A percentile compares a stretch with the other conserved stretches of the same genome.
Evolutionary conservation across 345 rosid genomes (phyloP).

Genomic region (Lepidium aucheri): DNA sequence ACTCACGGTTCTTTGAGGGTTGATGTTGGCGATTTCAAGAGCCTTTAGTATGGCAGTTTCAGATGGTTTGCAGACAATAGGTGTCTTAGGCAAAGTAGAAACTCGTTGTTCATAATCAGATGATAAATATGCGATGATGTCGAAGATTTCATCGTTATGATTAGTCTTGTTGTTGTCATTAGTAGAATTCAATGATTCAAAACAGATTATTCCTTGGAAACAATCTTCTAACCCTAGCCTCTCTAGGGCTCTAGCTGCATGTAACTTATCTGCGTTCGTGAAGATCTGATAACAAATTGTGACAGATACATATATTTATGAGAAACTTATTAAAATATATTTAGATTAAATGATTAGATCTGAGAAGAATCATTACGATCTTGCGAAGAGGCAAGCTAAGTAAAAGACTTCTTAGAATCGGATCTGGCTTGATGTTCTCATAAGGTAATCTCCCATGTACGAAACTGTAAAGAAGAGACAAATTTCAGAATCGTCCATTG

Average conservation of each 20-base stretch:
- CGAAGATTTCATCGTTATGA: slow-evolving; percentile 36
- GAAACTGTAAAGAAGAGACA: slow-evolving; percentile 23
- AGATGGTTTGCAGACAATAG: slow-evolving; percentile 69
- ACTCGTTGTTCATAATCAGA: slow-evolving; percentile 4
- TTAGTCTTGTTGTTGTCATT: background rate
- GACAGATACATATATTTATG: background rate
- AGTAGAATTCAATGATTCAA: slow-evolving; percentile 61
- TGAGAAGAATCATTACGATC: slow-evolving; percentile 33
- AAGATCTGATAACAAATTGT: slow-evolving; percentile 46
- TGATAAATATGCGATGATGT: slow-evolving; percentile 46
- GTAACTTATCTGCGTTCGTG: slow-evolving; percentile 69
- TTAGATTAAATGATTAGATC: background rate
- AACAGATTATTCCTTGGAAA: slow-evolving; percentile 74
- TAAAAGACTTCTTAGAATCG: slow-evolving; percentile 57
- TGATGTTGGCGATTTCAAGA: slow-evolving; percentile 50
- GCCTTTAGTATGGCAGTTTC: slow-evolving; percentile 52
- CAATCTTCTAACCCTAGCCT: slow-evolving; percentile 73
- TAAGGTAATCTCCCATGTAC: slow-evolving; percentile 79
- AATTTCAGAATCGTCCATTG: background rate
- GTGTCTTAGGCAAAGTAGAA: slow-evolving; percentile 48
- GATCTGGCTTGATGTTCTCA: slow-evolving; percentile 68
- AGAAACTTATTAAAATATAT: background rate
- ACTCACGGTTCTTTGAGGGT: slow-evolving; percentile 73
- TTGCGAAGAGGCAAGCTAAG: slow-evolving; percentile 56
- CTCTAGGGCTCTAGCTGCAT: slow-evolving; percentile 52